phyloP scores from a whole-genome alignment of 108 stramenopile genomes.

The Heterococcus sp. region DNA sequence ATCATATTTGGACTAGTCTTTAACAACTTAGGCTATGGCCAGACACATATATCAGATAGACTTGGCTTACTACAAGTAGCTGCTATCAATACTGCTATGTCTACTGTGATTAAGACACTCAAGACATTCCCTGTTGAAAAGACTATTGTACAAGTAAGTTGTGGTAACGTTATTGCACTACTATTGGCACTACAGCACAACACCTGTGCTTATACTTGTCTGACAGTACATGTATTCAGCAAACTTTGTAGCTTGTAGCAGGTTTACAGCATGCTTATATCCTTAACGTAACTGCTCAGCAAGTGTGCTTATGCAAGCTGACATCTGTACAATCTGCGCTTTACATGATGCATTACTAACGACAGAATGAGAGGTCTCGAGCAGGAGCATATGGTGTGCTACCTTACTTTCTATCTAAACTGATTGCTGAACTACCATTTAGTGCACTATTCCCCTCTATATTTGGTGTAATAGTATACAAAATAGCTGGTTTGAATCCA shows the following conservation, averaged over 20 bases:
- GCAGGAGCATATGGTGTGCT: slow-evolving; percentile 64
- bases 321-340: too few relatives aligned
- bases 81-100: slow-evolving; percentile 45
- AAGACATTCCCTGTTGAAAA: slow-evolving; percentile 28
- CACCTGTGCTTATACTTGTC: too few relatives aligned
- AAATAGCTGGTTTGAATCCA: slow-evolving; percentile 64
- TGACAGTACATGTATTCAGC: too few relatives aligned
- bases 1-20: slow-evolving; percentile 43
- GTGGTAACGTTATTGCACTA: too few relatives aligned
- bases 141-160: slow-evolving; percentile 29
- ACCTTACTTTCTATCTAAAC: slow-evolving; percentile 88
- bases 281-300: too few relatives aligned
- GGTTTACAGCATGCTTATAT: too few relatives aligned
- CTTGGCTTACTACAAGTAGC: slow-evolving; percentile 47
- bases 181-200: too few relatives aligned
- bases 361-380: neutral
- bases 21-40: slow-evolving; percentile 27
- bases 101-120: slow-evolving; percentile 27
- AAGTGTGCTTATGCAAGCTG: too few relatives aligned
- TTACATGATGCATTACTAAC: too few relatives aligned
- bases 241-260: too few relatives aligned
- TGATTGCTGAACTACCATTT: slow-evolving; percentile 82
- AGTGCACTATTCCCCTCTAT: slow-evolving; percentile 73
- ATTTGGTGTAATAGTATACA: slow-evolving; percentile 75
- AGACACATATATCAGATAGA: slow-evolving; percentile 41